These are phyloP conservation scores for Microbotryum violaceum DNA, from an alignment of 1,284 basidiomycete species.

Conservation along the genomic window DNA sequence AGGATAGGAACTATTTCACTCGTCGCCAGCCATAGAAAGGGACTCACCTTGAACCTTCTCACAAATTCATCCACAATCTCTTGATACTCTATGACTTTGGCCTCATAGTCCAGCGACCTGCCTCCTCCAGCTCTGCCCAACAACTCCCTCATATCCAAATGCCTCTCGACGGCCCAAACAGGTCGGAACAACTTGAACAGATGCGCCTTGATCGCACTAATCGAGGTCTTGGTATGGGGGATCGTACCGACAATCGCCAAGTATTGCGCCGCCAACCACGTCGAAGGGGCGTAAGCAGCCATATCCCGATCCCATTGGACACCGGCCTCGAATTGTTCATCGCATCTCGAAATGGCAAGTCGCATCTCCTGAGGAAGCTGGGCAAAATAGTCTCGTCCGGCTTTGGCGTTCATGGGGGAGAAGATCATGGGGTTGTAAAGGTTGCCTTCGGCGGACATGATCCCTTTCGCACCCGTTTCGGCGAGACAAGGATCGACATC, in stretches of 20 bases:
- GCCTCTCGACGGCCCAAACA: constrained; percentile 51
- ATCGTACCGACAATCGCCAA: constrained; percentile 62
- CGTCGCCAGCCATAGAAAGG: background rate
- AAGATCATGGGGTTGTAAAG: constrained; percentile 90
- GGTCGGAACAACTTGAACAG: constrained; percentile 86
- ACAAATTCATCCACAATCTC: constrained; percentile 61
- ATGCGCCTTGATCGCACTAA: constrained; percentile 80
- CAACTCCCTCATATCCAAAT: constrained; percentile 64
- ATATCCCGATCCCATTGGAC: constrained; percentile 14
- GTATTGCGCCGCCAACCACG: constrained; percentile 68
- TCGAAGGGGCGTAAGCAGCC: constrained; percentile 29
- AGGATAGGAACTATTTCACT: background rate
- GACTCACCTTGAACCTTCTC: constrained; percentile 54
- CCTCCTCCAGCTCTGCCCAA: constrained; percentile 48
- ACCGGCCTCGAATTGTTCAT: constrained; percentile 15
- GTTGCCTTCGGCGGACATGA: constrained; percentile 94
- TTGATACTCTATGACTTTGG: constrained; percentile 52
- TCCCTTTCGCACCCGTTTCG: constrained; percentile 76
- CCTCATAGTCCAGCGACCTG: constrained; percentile 38
- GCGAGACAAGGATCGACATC: constrained; percentile 72
- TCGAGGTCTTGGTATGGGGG: constrained; percentile 63
- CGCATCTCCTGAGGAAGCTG: constrained; percentile 31
- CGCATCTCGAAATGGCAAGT: constrained; percentile 25
- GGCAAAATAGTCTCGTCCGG: constrained; percentile 22
- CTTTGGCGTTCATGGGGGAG: constrained; percentile 29